Evolutionary conservation across 2,329 filamentous ascomycete genomes (phyloP).

Genomic region (Elsinoe fawcettii): DNA sequence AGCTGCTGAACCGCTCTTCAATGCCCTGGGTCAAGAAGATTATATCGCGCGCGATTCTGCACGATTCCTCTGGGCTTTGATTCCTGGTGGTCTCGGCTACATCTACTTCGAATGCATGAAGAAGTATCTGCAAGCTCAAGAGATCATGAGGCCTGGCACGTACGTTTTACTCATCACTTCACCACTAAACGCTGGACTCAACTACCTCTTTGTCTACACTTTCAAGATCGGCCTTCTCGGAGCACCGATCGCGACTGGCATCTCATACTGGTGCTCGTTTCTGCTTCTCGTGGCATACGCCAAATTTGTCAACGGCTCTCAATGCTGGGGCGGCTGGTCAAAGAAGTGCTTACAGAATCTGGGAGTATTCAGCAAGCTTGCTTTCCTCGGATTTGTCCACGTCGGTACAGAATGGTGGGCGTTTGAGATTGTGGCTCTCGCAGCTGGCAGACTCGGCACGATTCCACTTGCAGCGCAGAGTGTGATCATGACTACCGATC

Average conservation of each 20-base stretch:
- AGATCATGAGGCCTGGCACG: conserved; percentile 57
- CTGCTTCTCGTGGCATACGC: conserved; percentile 66
- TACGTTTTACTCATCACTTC: conserved; percentile 56
- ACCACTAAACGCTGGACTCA: conserved; percentile 50
- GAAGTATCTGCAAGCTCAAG: conserved; percentile 53
- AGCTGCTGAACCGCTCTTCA: conserved; percentile 66
- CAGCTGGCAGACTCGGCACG: conserved; percentile 71
- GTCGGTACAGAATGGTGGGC: conserved; percentile 94
- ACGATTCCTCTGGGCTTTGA: conserved; percentile 62
- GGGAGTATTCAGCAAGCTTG: conserved; percentile 63
- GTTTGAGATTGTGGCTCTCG: conserved; percentile 81
- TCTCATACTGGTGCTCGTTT: conserved; percentile 82
- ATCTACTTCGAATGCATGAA: conserved; percentile 77
- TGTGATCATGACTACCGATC: conserved; percentile 84
- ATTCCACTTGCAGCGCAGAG: conserved; percentile 72
- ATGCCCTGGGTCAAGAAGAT: conserved; percentile 66
- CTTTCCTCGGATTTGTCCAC: conserved; percentile 68
- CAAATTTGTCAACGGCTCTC: conserved; percentile 59
- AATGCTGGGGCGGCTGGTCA: conserved; percentile 73
- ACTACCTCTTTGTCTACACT: conserved; percentile 64
- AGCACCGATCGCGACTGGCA: conserved; percentile 71
- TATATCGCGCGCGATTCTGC: conserved; percentile 68
- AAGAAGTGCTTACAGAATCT: conserved; percentile 58
- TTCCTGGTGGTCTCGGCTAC: conserved; percentile 76
- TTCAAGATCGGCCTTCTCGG: conserved; percentile 66